A percentile compares a stretch with the other conserved stretches of the same genome.
Evolutionary conservation across 768 basidiomycete species (phyloP).

Genomic region (Termitomyces sp.): DNA sequence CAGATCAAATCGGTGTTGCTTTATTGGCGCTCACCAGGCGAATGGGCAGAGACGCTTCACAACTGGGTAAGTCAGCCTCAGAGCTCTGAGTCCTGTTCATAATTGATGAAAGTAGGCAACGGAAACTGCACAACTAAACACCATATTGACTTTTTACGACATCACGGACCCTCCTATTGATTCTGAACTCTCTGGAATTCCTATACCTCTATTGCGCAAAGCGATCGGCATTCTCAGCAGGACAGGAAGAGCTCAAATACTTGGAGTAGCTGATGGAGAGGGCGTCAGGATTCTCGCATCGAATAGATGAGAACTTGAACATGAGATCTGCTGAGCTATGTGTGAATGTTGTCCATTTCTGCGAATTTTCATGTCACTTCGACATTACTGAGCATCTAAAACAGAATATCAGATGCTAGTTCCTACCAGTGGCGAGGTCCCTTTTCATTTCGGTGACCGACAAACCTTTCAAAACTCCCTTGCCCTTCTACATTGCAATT

Average conservation of each 20-base stretch:
- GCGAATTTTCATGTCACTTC: background rate
- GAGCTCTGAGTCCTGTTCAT: background rate
- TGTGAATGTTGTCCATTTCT: background rate
- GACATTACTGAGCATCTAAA: background rate
- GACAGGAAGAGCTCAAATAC: conserved; percentile 68
- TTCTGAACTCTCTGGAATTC: conserved; percentile 69
- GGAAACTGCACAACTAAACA: conserved; percentile 74
- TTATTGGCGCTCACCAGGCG: conserved; percentile 75
- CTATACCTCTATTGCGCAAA: conserved; percentile 58
- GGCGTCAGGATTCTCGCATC: conserved; percentile 71
- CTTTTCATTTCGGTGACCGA: too few relatives aligned
- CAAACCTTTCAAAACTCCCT: too few relatives aligned
- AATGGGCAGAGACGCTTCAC: conserved; percentile 82
- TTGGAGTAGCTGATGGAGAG: conserved; percentile 74
- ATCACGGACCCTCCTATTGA: conserved; percentile 71
- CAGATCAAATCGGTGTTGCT: conserved; percentile 68
- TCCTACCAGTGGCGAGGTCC: too few relatives aligned
- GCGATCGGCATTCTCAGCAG: conserved; percentile 63
- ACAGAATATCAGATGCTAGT: too few relatives aligned
- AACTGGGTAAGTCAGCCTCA: conserved; percentile 57
- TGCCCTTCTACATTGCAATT: too few relatives aligned
- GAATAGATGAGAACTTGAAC: conserved; percentile 18
- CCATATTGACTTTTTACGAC: conserved; percentile 84
- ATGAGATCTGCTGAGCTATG: background rate
- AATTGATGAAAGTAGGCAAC: conserved; percentile 42